Evolutionary conservation across 2,329 filamentous ascomycete genomes (phyloP).

Genomic region (Thelonectria blattea): DNA sequence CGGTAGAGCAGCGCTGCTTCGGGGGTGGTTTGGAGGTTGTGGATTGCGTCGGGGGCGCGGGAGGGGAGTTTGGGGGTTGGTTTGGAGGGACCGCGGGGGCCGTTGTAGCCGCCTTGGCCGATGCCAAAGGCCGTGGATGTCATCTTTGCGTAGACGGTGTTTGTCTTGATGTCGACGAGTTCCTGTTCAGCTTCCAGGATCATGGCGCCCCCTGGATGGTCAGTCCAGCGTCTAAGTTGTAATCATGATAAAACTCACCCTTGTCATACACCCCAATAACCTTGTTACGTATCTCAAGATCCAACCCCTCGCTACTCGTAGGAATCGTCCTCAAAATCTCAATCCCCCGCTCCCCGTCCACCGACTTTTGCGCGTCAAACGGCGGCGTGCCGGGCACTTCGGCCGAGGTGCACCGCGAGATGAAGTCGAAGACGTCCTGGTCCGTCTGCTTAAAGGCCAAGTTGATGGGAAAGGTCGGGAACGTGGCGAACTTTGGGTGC

Average conservation of each 20-base stretch:
- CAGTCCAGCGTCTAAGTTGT: background rate
- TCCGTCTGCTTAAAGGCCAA: constrained; percentile 53
- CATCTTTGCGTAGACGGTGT: constrained; percentile 47
- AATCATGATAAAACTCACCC: constrained; percentile 20
- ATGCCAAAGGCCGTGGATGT: constrained; percentile 50
- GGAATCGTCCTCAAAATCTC: constrained; percentile 47
- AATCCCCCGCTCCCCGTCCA: constrained; percentile 50
- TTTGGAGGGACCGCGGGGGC: constrained; percentile 48
- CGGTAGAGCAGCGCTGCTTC: constrained; percentile 51
- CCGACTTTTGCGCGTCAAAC: constrained; percentile 48
- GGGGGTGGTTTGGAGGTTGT: constrained; percentile 46
- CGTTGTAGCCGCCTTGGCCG: constrained; percentile 53
- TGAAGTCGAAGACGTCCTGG: constrained; percentile 52
- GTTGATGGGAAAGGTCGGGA: constrained; percentile 55
- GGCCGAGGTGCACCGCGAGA: constrained; percentile 42
- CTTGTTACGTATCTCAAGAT: constrained; percentile 48
- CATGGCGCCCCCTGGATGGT: constrained; percentile 44
- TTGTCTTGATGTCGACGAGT: constrained; percentile 48
- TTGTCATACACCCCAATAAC: constrained; percentile 55
- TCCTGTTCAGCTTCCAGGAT: constrained; percentile 49
- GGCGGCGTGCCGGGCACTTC: constrained; percentile 47
- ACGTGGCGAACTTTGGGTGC: constrained; percentile 50
- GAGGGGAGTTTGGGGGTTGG: constrained; percentile 40
- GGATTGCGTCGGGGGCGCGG: constrained; percentile 46
- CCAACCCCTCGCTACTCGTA: constrained; percentile 42